Base-by-base conservation (phyloP, 2,329 filamentous ascomycete genomes). In the Colletotrichum phormii region DNA sequence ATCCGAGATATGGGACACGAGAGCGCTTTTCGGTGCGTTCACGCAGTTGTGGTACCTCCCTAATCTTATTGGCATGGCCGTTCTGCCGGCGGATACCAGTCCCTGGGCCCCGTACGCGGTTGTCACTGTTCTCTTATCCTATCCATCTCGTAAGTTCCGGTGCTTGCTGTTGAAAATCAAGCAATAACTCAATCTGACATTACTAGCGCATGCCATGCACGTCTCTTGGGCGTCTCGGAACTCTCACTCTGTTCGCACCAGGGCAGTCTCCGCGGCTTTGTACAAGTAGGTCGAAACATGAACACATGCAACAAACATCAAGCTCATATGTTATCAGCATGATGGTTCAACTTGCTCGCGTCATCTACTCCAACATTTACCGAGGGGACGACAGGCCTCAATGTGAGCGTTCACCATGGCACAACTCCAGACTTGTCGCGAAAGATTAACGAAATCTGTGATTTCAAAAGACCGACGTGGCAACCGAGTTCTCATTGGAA, bases 191-290 rank as follows among this genome's bases (percentile, higher is more conserved):
- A 24, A 18, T 11, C 42, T 65, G 29, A 59, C 29, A 0, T 77
- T 7, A 5, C 64, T 24, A 82, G 81, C 84, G 2, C 85, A 88
- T 69, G 83, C 86, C 0, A 86, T 88, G 49, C 84, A 87, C 74
- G 86, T 86, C 4, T 84, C 78, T 26, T 87, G 85, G 84, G 84
- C 84, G 75, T 85, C 83, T 1, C 83, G 88, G 62, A 93, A 93
- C 77, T 88, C 89, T 2, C 90, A 91, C 74, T 85, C 87, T 1
- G 89, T 93, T 11, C 85, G 90, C 12, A 89, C 88, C 6, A 84
- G 91, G 7, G 89, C 91, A 1, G 89, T 93, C 1, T 89, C 89
- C 0, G 88, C 89, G 0, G 90, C 89, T 0, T 81, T 89, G n/a
- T 92, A 92, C 78, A 92, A 91, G 71, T 74, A 42, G 11, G 65